Percentiles rank a stretch among this genome's conserved stretches.
Conservation (phyloP, 805 yeast species). For the Limtongozyma cylindracea region DNA sequence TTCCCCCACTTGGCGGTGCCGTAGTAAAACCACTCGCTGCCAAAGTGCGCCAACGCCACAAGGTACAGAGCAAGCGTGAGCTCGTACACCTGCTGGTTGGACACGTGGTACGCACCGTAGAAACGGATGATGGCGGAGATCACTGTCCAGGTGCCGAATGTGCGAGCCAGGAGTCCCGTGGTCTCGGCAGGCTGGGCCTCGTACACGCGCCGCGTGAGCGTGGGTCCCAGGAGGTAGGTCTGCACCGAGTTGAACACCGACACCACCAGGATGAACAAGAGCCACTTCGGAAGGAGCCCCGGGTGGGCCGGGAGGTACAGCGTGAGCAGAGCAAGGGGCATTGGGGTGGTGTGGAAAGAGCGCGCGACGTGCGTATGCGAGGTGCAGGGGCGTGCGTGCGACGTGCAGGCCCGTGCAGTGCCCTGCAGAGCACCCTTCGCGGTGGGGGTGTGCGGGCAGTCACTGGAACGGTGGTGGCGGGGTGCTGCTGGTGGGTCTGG, state of each 20-base stretch:
- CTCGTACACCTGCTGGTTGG: constrained; percentile 46
- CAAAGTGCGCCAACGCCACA: constrained; percentile 70
- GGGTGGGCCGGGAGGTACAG: too few species aligned
- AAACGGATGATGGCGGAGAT: constrained; percentile 64
- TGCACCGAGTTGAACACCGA: constrained; percentile 79
- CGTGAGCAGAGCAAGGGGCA: too few species aligned
- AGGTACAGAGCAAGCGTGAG: constrained; percentile 58
- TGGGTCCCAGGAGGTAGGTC: constrained; percentile 46
- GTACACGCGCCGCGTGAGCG: constrained; percentile 65
- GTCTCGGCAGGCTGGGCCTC: constrained; percentile 13
- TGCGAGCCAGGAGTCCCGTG: constrained; percentile 57
- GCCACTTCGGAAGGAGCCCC: constrained; percentile 33
- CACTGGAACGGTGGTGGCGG: too few species aligned
- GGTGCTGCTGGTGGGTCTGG: too few species aligned
- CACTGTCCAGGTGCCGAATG: constrained; percentile 96
- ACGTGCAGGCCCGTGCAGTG: too few species aligned
- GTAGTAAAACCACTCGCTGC: constrained; percentile 58
- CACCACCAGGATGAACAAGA: constrained; percentile 46
- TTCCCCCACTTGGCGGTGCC: constrained; percentile 65
- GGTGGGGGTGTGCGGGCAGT: too few species aligned
- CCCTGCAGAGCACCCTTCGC: too few species aligned
- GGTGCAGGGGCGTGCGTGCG: too few species aligned
- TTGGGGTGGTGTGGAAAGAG: too few species aligned
- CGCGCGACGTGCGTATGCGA: too few species aligned
- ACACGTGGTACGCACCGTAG: constrained; percentile 63